These are phyloP conservation scores for Botryotinia calthae DNA, from an alignment of 2,329 filamentous ascomycete species.

Conservation along the genomic window DNA sequence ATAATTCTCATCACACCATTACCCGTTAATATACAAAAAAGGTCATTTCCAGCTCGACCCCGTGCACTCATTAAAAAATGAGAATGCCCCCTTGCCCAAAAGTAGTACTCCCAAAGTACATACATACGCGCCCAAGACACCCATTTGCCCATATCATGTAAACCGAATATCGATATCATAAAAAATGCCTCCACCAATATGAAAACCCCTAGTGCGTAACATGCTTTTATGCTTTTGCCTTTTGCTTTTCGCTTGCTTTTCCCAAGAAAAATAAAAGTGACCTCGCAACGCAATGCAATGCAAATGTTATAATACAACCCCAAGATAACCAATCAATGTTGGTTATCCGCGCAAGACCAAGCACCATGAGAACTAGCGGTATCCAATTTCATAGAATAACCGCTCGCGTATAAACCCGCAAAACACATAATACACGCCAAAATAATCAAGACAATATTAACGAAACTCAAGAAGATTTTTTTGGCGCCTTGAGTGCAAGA, in stretches of 20 bases:
- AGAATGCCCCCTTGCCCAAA: background rate
- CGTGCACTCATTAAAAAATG: background rate
- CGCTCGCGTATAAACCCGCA: conserved; percentile 25
- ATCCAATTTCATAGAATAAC: conserved; percentile 13
- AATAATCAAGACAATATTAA: conserved; percentile 23
- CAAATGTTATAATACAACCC: background rate
- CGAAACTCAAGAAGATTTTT: conserved; percentile 21
- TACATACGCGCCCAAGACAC: background rate
- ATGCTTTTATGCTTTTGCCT: background rate
- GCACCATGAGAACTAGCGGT: background rate
- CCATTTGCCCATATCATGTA: background rate
- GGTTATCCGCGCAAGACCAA: conserved; percentile 20
- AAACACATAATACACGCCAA: conserved; percentile 24
- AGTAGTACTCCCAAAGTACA: background rate
- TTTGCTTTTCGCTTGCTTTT: background rate
- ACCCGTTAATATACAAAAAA: conserved; percentile 3
- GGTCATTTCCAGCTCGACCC: background rate
- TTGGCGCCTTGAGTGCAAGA: conserved; percentile 34
- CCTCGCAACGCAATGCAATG: background rate
- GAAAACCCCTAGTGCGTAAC: background rate
- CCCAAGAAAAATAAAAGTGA: background rate
- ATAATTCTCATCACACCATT: background rate
- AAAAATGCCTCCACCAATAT: background rate
- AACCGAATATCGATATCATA: background rate
- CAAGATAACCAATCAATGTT: background rate